Base-by-base conservation (phyloP, 345 rosid species). In the Microthlaspi erraticum region DNA sequence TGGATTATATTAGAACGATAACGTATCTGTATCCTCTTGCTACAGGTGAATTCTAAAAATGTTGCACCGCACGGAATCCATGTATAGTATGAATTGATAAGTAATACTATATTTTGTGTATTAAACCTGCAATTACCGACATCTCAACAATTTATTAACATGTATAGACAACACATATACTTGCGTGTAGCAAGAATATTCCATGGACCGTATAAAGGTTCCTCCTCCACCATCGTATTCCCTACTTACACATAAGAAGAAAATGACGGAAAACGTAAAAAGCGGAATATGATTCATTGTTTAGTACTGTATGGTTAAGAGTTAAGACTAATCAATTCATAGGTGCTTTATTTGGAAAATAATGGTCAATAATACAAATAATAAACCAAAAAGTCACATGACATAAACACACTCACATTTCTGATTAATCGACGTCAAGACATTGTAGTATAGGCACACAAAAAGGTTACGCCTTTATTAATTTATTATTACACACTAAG, bases 161-260 rank as follows among this genome's bases (percentile, higher is more conserved):
- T 20, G n/a, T 41, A 19, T 38, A 17, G 50, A 73, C 59, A 46
- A 39, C 23, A 42, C 48, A 70, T 65, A 48, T 11, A 42, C 34
- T 60, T 57, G 61, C 78, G 64, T 60, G 78, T 44, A 16, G 48
- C 49, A 53, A 63, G 63, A 75, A 75, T 74, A 67, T 67, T 60
- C 62, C 54, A 19, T 38, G 52, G 14, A 73, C 12, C 36, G 34
- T 64, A 37, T 56, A 14, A 17, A 61, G 62, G 68, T 72, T 43
- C 62, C 53, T 42, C 62, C 43, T 32, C 63, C 52, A 5, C 43
- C 33, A 49, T 18, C 5, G 34, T 48, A 16, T 59, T 6, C 37
- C 3, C 7, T 23, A 19, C 1, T 20, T 1, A 23, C 5, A 19
- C 12, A 10, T 7, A 18, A 56, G 5, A 4, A 54, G 4, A n/a